phyloP scores from a whole-genome alignment of 805 yeast genomes.

The Saturnispora serradocipensis region DNA sequence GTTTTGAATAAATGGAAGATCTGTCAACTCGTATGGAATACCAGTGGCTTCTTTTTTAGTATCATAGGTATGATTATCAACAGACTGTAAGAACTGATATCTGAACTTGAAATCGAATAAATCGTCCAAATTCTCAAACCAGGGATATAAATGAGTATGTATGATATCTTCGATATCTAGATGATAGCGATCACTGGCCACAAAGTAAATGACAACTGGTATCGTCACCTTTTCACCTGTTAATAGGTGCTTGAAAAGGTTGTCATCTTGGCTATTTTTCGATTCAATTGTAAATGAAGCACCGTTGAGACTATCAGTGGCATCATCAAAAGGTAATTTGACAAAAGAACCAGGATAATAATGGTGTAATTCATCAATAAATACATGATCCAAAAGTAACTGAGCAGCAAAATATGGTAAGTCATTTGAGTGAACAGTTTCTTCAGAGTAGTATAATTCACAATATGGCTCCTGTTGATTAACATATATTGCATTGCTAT shows the following conservation, averaged over 20 bases:
- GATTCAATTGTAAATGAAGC: not conserved
- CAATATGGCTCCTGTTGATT: slow-evolving; percentile 19
- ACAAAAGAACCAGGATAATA: slow-evolving; percentile 19
- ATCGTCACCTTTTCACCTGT: not conserved
- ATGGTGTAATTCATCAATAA: slow-evolving; percentile 19
- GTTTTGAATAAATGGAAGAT: slow-evolving; percentile 17
- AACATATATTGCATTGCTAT: slow-evolving; percentile 23
- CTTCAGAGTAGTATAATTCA: slow-evolving; percentile 28
- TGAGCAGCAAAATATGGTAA: slow-evolving; percentile 43
- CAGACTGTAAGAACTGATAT: not conserved
- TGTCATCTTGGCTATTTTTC: not conserved
- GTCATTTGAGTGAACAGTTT: slow-evolving; percentile 37
- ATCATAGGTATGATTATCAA: not conserved
- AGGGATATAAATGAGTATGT: slow-evolving; percentile 5
- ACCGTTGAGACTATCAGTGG: not conserved
- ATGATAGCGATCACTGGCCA: slow-evolving; percentile 1
- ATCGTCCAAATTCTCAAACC: not conserved
- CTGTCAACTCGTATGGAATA: slow-evolving; percentile 19
- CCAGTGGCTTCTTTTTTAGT: slow-evolving; percentile 10
- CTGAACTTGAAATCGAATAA: slow-evolving; percentile 6
- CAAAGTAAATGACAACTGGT: slow-evolving; percentile 6
- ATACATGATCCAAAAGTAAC: slow-evolving; percentile 25
- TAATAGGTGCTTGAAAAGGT: not conserved
- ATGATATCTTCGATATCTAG: slow-evolving; percentile 19
- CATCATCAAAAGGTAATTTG: slow-evolving; percentile 4